Evolutionary conservation across 2,329 filamentous ascomycete species (phyloP).

Genomic region (Fonsecaea nubica): DNA sequence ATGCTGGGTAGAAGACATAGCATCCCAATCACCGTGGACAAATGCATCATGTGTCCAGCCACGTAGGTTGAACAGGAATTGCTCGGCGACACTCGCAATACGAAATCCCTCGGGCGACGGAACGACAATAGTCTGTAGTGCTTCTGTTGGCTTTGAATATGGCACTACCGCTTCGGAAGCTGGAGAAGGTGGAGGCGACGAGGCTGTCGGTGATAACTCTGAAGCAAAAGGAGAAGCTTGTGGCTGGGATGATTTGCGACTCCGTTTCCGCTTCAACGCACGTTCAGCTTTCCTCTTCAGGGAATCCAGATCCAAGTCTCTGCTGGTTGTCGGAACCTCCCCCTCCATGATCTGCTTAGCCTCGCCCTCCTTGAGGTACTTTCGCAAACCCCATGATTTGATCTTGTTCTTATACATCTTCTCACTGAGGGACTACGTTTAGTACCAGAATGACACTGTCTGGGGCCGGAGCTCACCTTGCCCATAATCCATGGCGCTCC

Average conservation of each 20-base stretch:
- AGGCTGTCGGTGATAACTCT: constrained; percentile 4
- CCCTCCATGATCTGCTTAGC: constrained; percentile 30
- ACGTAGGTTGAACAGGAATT: constrained; percentile 31
- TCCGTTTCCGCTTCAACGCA: constrained; percentile 26
- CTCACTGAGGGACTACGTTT: constrained; percentile 10
- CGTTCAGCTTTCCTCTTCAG: constrained; percentile 12
- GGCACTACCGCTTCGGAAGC: constrained; percentile 3
- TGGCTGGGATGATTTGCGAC: constrained; percentile 10
- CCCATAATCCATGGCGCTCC: constrained; percentile 68
- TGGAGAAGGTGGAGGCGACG: constrained; percentile 12
- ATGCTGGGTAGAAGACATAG: constrained; percentile 22
- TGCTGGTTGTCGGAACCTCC: constrained; percentile 9
- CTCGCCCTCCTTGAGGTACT: constrained; percentile 33
- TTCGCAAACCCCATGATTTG: constrained; percentile 30
- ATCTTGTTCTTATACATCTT: constrained; percentile 36
- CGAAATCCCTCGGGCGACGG: constrained; percentile 22
- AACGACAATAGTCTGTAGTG: constrained; percentile 5
- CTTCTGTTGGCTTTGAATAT: constrained; percentile 2
- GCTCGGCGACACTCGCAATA: constrained; percentile 18
- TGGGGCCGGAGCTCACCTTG: constrained; percentile 55
- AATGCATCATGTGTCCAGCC: constrained; percentile 33
- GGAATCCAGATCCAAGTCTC: background rate
- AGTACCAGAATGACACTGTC: background rate
- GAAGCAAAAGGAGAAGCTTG: constrained; percentile 12
- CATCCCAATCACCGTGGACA: constrained; percentile 29